These are phyloP conservation scores for Picochlorum sp. DNA, from an alignment of 139 green algal species.

Conservation along the genomic window DNA sequence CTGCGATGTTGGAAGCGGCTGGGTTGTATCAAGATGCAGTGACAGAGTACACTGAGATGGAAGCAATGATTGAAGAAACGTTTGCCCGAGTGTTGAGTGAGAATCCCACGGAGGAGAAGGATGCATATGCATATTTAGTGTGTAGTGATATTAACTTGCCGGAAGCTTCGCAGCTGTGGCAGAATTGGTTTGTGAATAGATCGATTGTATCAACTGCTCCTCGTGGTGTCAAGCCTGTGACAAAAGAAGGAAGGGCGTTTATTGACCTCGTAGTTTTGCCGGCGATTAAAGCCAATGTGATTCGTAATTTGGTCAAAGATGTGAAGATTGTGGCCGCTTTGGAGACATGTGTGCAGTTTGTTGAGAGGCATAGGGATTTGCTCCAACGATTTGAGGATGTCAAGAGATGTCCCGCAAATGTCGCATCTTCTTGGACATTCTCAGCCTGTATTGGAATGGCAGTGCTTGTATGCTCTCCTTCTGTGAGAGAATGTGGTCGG, in stretches of 20 bases:
- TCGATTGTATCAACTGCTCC: background rate
- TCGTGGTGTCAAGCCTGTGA: constrained; percentile 24
- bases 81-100: background rate
- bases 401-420: background rate
- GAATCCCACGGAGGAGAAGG: background rate
- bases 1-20: constrained; percentile 23
- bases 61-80: constrained; percentile 66
- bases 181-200: constrained; percentile 5
- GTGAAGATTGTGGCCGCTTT: constrained; percentile 25
- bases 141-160: background rate
- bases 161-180: background rate
- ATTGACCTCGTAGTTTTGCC: constrained; percentile 65
- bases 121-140: background rate
- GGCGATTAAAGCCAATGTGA: constrained; percentile 80
- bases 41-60: constrained; percentile 80
- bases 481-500: too few species aligned
- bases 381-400: background rate
- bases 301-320: constrained; percentile 46
- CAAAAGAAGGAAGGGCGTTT: constrained; percentile 1
- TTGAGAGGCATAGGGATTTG: background rate
- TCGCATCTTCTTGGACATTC: background rate
- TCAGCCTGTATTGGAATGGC: too few species aligned
- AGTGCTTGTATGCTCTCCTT: too few species aligned
- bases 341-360: constrained; percentile 8
- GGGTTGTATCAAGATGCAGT: constrained; percentile 62